These are phyloP conservation scores for Cystobasidiopsis lactophilus DNA, from an alignment of 768 basidiomycete genomes.

Conservation along the genomic window DNA sequence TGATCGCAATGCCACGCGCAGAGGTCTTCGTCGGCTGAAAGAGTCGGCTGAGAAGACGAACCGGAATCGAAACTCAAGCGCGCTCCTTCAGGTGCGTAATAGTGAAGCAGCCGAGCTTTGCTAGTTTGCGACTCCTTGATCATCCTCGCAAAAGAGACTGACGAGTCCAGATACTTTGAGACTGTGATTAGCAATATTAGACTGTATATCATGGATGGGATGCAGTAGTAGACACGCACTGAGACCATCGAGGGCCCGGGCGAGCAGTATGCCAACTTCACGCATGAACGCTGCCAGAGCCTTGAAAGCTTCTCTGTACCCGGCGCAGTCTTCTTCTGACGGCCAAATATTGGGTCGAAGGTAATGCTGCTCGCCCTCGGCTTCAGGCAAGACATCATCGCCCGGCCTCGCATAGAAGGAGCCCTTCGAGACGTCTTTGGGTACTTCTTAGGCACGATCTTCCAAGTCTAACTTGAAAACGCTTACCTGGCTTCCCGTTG, in stretches of 20 bases:
- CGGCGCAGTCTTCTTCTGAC: conserved; percentile 26
- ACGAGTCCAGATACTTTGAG: conserved; percentile 9
- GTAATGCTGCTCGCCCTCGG: conserved; percentile 32
- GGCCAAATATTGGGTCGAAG: conserved; percentile 68
- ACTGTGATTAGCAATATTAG: not conserved
- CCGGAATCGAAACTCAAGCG: not conserved
- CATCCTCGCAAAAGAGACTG: conserved; percentile 45
- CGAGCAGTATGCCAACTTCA: conserved; percentile 55
- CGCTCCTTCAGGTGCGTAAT: conserved; percentile 41
- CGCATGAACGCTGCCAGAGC: conserved; percentile 63
- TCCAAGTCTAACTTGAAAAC: conserved; percentile 23
- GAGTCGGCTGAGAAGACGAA: not conserved
- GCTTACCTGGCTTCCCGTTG: conserved; percentile 63
- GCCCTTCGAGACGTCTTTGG: conserved; percentile 59
- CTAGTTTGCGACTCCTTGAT: conserved; percentile 57
- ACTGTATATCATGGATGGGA: too few species aligned
- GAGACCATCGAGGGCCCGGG: conserved; percentile 73
- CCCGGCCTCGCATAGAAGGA: conserved; percentile 79
- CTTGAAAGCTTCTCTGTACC: conserved; percentile 75
- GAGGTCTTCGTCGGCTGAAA: not conserved
- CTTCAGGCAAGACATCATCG: conserved; percentile 42
- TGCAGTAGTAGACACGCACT: conserved; percentile 29
- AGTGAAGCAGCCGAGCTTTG: conserved; percentile 87
- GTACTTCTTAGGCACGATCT: not conserved
- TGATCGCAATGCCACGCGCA: conserved; percentile 42